Base-by-base conservation (phyloP, 2,329 filamentous ascomycete species). In the Sclerotinia glacialis region DNA sequence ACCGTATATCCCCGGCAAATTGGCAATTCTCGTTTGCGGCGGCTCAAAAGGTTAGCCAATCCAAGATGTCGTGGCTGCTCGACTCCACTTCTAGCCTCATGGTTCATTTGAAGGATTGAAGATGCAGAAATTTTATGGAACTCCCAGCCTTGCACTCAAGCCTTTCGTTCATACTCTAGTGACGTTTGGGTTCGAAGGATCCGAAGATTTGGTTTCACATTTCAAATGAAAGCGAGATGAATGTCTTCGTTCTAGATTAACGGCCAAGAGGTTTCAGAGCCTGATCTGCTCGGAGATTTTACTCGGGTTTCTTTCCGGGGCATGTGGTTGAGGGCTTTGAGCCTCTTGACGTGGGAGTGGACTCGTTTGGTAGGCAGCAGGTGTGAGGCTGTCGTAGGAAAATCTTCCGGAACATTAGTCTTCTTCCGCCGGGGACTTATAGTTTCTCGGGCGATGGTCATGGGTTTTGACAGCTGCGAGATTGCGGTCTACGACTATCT, bases 31-130 rank as follows among this genome's bases (percentile, higher is more conserved):
- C 34, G 46, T 52, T 55, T 46, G 54, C 54, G 34, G 64, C 54
- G 46, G 64, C 46, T 65, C 34, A 65, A 60, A 42, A 60, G 34
- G 52, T 65, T 65, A 60, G 23, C 55, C 49, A 37, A 47, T 50
- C 5, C 9, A 21, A 58, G 26, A 5, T 46, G 28, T 23, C 49
- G 58, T 34, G 31, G 50, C 50, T 26, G n/a, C 31, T 11, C 14
- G 55, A 34, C 34, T 65, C 55, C 64, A 60, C 55, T 60, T 60
- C 37, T 37, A 52, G 54, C 53, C 54, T 52, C 54, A 49, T n/a
- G 28, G 58, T 31, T 37, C 11, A 21, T 37, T 37, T 5, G 54
- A 52, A 52, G 64, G 54, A 65, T 44, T 50, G 14, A 26, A 61
- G n/a, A 49, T 37, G 28, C 28, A 61, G 44, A 61, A 49, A 8